These are phyloP conservation scores for Aaosphaeria arxii DNA, from an alignment of 2,329 filamentous ascomycete genomes.

Conservation along the genomic window DNA sequence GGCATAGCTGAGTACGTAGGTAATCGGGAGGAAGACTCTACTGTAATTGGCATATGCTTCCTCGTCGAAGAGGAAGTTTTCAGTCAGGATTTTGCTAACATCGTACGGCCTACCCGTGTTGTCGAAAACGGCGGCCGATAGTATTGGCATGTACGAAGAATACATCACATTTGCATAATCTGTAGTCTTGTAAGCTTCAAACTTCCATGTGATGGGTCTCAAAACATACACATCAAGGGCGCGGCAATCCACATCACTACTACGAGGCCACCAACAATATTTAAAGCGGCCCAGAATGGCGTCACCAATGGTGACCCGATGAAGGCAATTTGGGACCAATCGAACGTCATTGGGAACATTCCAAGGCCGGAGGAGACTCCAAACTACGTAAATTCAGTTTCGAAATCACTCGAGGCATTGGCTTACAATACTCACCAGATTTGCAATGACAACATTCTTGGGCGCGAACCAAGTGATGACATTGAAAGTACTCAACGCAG, in stretches of 20 bases:
- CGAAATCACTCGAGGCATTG: neutral
- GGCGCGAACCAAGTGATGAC: constrained; percentile 87
- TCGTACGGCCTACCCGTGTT: constrained; percentile 78
- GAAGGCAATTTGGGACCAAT: constrained; percentile 87
- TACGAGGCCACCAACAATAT: constrained; percentile 76
- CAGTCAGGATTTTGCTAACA: constrained; percentile 74
- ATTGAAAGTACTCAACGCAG: constrained; percentile 84
- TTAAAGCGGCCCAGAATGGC: constrained; percentile 83
- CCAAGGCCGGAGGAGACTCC: constrained; percentile 82
- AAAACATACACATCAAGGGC: constrained; percentile 62
- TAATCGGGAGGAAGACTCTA: constrained; percentile 80
- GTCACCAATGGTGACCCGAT: constrained; percentile 82
- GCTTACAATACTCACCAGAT: constrained; percentile 51
- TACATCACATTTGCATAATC: constrained; percentile 77
- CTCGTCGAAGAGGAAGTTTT: constrained; percentile 74
- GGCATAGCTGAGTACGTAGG: constrained; percentile 82
- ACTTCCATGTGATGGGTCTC: neutral
- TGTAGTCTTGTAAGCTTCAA: constrained; percentile 15
- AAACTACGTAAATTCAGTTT: constrained; percentile 47
- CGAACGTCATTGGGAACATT: constrained; percentile 81
- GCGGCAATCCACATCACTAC: constrained; percentile 83
- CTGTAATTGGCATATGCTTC: constrained; percentile 78
- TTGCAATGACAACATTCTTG: constrained; percentile 80
- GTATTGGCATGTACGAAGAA: constrained; percentile 81
- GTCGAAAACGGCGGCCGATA: constrained; percentile 82